Evolutionary conservation across 2,329 filamentous ascomycete genomes (phyloP).

Genomic region (Pestalotiopsis sp.): DNA sequence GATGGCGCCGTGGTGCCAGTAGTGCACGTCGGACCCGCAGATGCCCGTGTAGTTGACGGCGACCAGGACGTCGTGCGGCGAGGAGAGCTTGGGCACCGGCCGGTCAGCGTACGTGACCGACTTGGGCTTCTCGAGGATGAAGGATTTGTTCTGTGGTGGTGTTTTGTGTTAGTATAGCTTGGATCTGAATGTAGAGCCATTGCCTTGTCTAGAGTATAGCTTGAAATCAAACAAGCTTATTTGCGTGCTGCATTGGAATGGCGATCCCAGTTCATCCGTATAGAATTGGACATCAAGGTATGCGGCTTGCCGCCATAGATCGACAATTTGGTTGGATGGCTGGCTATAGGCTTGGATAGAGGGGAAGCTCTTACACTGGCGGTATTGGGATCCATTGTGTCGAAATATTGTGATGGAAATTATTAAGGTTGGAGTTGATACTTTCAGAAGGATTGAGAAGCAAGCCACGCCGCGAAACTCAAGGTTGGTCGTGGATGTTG

Average conservation of each 20-base stretch:
- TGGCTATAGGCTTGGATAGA: not conserved
- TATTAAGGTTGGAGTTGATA: not conserved
- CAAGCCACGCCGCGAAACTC: not conserved
- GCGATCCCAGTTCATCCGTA: too few species aligned
- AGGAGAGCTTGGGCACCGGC: slow-evolving; percentile 69
- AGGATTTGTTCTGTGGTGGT: slow-evolving; percentile 74
- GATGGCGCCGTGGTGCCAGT: slow-evolving; percentile 86
- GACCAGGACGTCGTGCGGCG: slow-evolving; percentile 77
- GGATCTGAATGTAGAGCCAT: not conserved
- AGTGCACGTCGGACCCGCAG: slow-evolving; percentile 86
- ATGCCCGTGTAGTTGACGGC: slow-evolving; percentile 86
- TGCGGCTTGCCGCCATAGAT: not conserved
- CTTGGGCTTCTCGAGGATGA: slow-evolving; percentile 77
- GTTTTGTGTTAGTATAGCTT: not conserved
- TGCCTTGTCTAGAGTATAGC: too few species aligned
- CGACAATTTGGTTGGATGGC: not conserved
- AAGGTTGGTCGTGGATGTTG: not conserved
- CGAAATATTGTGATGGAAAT: not conserved
- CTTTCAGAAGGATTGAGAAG: not conserved
- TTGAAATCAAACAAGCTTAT: too few species aligned
- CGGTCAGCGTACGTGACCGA: slow-evolving; percentile 77
- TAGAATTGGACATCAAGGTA: not conserved
- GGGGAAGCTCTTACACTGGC: slow-evolving; percentile 25
- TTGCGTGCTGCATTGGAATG: too few species aligned
- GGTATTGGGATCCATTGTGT: slow-evolving; percentile 29